Percentiles rank a stretch among this genome's conserved stretches.
Conservation (phyloP, 78 protist species). For the Paratrimastix pyriformis region DNA sequence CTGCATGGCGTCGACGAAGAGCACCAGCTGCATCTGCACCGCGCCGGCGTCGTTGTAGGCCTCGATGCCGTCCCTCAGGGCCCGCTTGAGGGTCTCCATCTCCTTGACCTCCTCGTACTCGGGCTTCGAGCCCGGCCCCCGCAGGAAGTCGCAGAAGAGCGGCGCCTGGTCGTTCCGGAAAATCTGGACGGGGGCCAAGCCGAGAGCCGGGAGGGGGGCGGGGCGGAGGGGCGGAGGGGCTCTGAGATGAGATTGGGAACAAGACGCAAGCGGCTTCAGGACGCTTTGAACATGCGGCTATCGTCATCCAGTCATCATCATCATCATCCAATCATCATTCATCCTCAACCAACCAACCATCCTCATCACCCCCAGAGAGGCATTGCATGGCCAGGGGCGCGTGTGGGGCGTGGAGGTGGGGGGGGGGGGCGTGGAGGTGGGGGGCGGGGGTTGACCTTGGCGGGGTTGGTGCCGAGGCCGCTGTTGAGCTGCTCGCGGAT, state of each 20-base stretch:
- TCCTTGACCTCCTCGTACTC: slow-evolving; percentile 39
- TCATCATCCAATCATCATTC: no score
- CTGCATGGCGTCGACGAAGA: slow-evolving; percentile 60
- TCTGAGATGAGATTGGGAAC: not conserved
- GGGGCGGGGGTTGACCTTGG: no score
- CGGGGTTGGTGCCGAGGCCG: no score
- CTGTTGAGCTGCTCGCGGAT: slow-evolving; percentile 13
- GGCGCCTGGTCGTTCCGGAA: not conserved
- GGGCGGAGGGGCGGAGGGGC: not conserved
- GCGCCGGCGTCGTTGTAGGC: slow-evolving; percentile 55
- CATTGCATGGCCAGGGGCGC: no score
- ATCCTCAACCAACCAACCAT: no score
- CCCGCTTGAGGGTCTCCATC: slow-evolving; percentile 4
- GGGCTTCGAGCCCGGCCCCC: not conserved
- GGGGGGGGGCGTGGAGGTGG: no score
- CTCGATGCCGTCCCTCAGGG: slow-evolving; percentile 44
- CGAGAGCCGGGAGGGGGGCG: not conserved
- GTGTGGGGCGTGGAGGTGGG: no score
- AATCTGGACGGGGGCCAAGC: slow-evolving; percentile 3
- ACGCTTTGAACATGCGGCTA: slow-evolving; percentile 17
- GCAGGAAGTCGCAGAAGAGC: slow-evolving; percentile 51
- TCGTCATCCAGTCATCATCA: no score
- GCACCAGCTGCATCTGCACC: slow-evolving; percentile 42
- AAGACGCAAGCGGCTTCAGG: not conserved
- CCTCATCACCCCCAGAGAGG: no score